These are phyloP conservation scores for Erysiphe pulchra DNA, from an alignment of 2,329 filamentous ascomycete genomes.

Conservation along the genomic window DNA sequence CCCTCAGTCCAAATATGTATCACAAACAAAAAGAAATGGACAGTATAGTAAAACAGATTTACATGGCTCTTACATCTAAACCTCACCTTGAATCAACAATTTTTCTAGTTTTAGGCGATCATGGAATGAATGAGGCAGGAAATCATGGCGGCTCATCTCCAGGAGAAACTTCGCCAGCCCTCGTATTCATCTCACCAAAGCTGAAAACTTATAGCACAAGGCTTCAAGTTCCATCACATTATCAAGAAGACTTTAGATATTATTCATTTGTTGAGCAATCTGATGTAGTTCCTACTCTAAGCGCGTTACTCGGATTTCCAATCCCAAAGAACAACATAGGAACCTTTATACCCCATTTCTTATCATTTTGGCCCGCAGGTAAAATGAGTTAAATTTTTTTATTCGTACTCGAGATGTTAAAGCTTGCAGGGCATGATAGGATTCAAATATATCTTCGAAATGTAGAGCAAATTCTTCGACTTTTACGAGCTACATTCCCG, in stretches of 20 bases:
- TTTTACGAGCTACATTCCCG: slow-evolving; percentile 50
- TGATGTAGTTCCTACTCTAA: slow-evolving; percentile 74
- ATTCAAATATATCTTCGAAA: slow-evolving; percentile 51
- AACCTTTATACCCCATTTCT: slow-evolving; percentile 54
- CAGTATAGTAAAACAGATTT: slow-evolving; percentile 49
- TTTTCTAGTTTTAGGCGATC: slow-evolving; percentile 72
- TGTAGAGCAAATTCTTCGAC: slow-evolving; percentile 51
- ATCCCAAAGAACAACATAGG: slow-evolving; percentile 77
- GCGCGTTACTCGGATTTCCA: slow-evolving; percentile 65
- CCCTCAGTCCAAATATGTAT: slow-evolving; percentile 54
- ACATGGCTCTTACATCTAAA: slow-evolving; percentile 43
- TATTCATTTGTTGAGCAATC: slow-evolving; percentile 79
- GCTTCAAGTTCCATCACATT: slow-evolving; percentile 26
- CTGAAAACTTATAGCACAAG: slow-evolving; percentile 28
- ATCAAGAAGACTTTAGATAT: slow-evolving; percentile 50
- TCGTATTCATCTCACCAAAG: slow-evolving; percentile 78
- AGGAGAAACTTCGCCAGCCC: slow-evolving; percentile 78
- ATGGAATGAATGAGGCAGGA: slow-evolving; percentile 98
- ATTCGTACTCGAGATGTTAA: slow-evolving; percentile 2
- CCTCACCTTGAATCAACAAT: slow-evolving; percentile 52
- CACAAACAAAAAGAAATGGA: slow-evolving; percentile 94
- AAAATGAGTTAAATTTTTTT: slow-evolving; percentile 7
- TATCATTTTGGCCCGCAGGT: slow-evolving; percentile 51
- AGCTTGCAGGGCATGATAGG: slow-evolving; percentile 22
- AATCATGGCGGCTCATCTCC: slow-evolving; percentile 88